Conservation (phyloP, 2,329 filamentous ascomycete genomes). For the Exserohilum rostratum region DNA sequence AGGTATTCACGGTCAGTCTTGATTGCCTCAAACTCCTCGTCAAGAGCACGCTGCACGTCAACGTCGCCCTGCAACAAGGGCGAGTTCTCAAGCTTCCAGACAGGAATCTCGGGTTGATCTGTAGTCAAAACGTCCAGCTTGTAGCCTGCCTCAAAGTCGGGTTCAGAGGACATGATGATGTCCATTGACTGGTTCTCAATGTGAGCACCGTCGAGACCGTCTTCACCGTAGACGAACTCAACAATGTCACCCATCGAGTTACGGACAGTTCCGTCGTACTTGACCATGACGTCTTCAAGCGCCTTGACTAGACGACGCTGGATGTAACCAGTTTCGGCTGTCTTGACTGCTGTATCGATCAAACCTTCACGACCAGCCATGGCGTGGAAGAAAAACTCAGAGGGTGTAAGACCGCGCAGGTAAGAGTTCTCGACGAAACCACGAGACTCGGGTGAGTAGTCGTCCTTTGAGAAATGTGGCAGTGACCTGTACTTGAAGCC, state of each 20-base stretch:
- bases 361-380: slow-evolving; percentile 99
- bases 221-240: slow-evolving; percentile 97
- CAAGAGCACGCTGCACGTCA: slow-evolving; percentile 83
- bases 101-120: slow-evolving; percentile 64
- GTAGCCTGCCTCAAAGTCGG: slow-evolving; percentile 80
- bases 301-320: slow-evolving; percentile 98
- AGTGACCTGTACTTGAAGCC: slow-evolving; percentile 98
- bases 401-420: slow-evolving; percentile 89
- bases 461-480: slow-evolving; percentile 98
- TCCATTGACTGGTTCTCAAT: slow-evolving; percentile 95
- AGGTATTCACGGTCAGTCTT: slow-evolving; percentile 75
- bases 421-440: slow-evolving; percentile 99
- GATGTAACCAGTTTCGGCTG: slow-evolving; percentile 98
- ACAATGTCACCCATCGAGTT: slow-evolving; percentile 97
- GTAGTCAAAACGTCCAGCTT: slow-evolving; percentile 87
- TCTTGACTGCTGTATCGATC: slow-evolving; percentile 99
- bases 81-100: slow-evolving; percentile 81
- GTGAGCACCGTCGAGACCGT: slow-evolving; percentile 88
- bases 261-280: slow-evolving; percentile 95
- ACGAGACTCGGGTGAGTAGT: slow-evolving; percentile 95
- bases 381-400: slow-evolving; percentile 99
- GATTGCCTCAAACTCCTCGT: slow-evolving; percentile 85
- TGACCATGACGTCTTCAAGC: slow-evolving; percentile 94
- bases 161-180: slow-evolving; percentile 78
- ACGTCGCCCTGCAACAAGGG: slow-evolving; percentile 85